A percentile compares a stretch with the other conserved stretches of the same genome.
phyloP scores from a whole-genome alignment of 371 early-diverging fungal genomes.

The Circinella umbellata region DNA sequence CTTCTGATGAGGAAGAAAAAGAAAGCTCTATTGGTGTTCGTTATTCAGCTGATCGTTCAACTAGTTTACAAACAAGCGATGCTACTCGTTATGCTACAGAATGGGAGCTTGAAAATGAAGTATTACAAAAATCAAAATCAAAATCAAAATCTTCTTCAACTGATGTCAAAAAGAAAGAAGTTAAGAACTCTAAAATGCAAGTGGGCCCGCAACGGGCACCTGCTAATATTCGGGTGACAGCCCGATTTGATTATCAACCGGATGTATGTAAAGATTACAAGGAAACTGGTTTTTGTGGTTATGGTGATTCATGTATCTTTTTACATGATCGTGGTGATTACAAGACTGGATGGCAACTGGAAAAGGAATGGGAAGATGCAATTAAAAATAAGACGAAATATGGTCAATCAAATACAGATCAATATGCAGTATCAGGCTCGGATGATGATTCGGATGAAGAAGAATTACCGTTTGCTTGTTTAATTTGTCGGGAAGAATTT shows the following conservation, averaged over 20 bases:
- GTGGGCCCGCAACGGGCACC: constrained; percentile 89
- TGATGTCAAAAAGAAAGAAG: constrained; percentile 27
- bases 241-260: constrained; percentile 95
- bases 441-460: constrained; percentile 63
- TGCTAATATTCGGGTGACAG: constrained; percentile 84
- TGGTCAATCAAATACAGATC: constrained; percentile 53
- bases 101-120: constrained; percentile 51
- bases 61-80: constrained; percentile 51
- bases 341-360: constrained; percentile 95
- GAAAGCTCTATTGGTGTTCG: constrained; percentile 50
- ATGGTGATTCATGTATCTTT: constrained; percentile 96
- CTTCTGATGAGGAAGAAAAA: constrained; percentile 39
- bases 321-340: constrained; percentile 98
- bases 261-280: constrained; percentile 99
- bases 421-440: constrained; percentile 58
- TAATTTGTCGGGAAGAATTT: constrained; percentile 90
- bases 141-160: not conserved
- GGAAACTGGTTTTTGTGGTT: constrained; percentile 94
- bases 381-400: constrained; percentile 65
- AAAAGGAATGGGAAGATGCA: constrained; percentile 92
- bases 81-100: constrained; percentile 60
- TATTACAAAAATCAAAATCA: constrained; percentile 35
- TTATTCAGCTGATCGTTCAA: constrained; percentile 59
- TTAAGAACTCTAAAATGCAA: constrained; percentile 57
- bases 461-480: constrained; percentile 91